Evolutionary conservation across 78 protist species (phyloP).

Genomic region (Blattamonas nauphoetae): DNA sequence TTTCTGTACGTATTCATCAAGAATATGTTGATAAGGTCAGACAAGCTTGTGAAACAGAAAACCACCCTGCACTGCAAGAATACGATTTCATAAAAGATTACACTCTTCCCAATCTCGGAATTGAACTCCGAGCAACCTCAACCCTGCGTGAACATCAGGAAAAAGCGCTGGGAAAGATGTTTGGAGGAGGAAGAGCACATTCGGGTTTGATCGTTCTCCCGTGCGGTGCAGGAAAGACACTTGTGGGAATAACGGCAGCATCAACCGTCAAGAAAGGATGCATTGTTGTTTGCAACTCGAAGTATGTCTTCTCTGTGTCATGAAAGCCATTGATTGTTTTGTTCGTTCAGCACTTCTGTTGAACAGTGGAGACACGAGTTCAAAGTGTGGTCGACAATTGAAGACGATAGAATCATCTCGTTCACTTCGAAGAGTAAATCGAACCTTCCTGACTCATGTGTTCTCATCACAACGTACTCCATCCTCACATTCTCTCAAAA

Average conservation of each 20-base stretch:
- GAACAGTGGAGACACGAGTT: constrained; percentile 87
- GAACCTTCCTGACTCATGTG: constrained; percentile 10
- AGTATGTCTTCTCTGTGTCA: not conserved
- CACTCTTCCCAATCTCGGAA: constrained; percentile 35
- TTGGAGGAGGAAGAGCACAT: constrained; percentile 81
- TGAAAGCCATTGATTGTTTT: not conserved
- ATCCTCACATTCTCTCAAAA: constrained; percentile 71
- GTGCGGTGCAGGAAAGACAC: constrained; percentile 99
- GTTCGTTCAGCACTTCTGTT: constrained; percentile 60
- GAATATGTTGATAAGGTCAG: constrained; percentile 48
- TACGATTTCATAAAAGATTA: constrained; percentile 78
- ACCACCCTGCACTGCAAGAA: constrained; percentile 76
- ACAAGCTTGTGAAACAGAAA: constrained; percentile 50
- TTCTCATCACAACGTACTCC: constrained; percentile 80
- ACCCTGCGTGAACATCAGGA: constrained; percentile 74
- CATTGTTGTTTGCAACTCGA: constrained; percentile 71
- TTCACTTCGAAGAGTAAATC: constrained; percentile 52
- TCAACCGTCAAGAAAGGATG: constrained; percentile 62
- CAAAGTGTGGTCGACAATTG: constrained; percentile 59
- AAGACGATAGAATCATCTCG: constrained; percentile 26
- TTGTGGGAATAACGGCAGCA: constrained; percentile 87
- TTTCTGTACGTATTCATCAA: not conserved
- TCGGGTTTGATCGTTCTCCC: constrained; percentile 96
- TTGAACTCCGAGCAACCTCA: constrained; percentile 71
- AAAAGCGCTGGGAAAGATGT: constrained; percentile 75